Evolutionary conservation across 495 filamentous ascomycete species (phyloP), one percentile per base, ranked within the genome.

Genomic region (Hyaloscypha finlandica): DNA sequence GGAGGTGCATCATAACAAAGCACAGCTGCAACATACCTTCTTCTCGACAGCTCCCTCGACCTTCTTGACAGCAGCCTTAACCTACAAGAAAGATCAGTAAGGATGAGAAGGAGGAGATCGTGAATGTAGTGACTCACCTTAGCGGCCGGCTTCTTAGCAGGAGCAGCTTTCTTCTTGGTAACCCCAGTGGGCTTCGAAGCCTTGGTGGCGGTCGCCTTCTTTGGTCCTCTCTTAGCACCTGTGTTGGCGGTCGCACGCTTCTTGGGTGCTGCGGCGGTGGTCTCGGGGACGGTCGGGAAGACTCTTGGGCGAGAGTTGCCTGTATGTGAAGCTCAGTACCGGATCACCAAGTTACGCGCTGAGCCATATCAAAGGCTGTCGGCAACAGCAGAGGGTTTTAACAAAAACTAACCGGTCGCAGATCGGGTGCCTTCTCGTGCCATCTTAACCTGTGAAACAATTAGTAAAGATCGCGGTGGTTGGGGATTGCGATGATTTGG

Each of bases 381-480:
- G 35, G 33, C 32, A 29, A 30, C 48, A 60, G 53, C 45, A 58
- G 33, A 61, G 22, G 30, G 39, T 35, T 59, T 32, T 29, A 25
- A 35, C 4, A 63, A 61, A 54, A 58, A 73, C 71, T 54, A 37
- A 73, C 71, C 71, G 51, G 83, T 85, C 63, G 74, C 70, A 56
- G 82, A 84, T 65, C 83, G 81, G 61, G 83, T 85, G 72, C 82
- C 82, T 79, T 85, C 83, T 71, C 82, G 81, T 74, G 82, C 74
- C 83, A 85, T 85, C 70, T 71, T 75, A 67, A 65, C 60, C 73
- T 73, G 59, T 42, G 59, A 66, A 31, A 60, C 52, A 66, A 72
- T 73, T 63, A 69, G 60, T 42, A 56, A 64, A 61, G 59, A 73
- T 64, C 61, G 67, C 66, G 74, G 66, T 63, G 72, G 56, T 64